phyloP scores from a whole-genome alignment of 2,329 filamentous ascomycete genomes.

The Zopfia rhizophila region DNA sequence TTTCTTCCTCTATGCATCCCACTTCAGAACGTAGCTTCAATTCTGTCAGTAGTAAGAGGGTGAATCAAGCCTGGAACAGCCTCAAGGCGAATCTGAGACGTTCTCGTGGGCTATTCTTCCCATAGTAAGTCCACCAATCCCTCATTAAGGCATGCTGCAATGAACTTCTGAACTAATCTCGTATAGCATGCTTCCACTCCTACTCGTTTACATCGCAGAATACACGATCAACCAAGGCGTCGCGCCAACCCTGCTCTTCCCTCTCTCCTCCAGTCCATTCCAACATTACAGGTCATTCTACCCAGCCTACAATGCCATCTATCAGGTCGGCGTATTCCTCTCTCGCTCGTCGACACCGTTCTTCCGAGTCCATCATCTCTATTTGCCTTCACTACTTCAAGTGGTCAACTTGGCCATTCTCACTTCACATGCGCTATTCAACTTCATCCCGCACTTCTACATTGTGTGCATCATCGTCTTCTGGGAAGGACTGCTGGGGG shows the following conservation, averaged over 20 bases:
- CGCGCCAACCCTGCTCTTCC: slow-evolving; percentile 88
- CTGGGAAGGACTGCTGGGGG: slow-evolving; percentile 93
- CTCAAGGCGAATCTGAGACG: slow-evolving; percentile 69
- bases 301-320: slow-evolving; percentile 92
- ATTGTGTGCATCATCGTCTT: slow-evolving; percentile 87
- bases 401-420: slow-evolving; percentile 79
- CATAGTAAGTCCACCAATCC: slow-evolving; percentile 62
- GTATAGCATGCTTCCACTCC: slow-evolving; percentile 81
- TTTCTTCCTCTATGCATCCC: slow-evolving; percentile 47
- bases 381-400: slow-evolving; percentile 84
- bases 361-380: slow-evolving; percentile 81
- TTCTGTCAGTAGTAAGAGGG: slow-evolving; percentile 22
- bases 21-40: slow-evolving; percentile 39
- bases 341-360: slow-evolving; percentile 92
- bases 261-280: slow-evolving; percentile 80
- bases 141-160: not conserved
- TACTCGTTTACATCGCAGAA: slow-evolving; percentile 94
- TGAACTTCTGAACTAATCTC: not conserved
- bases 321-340: slow-evolving; percentile 94
- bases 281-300: slow-evolving; percentile 87
- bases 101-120: slow-evolving; percentile 75
- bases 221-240: slow-evolving; percentile 99
- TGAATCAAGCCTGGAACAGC: slow-evolving; percentile 31
- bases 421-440: slow-evolving; percentile 77
- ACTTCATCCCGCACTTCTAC: slow-evolving; percentile 87